A percentile compares a stretch with the other conserved stretches of the same genome.
These are phyloP conservation scores for Aspergillus bridgeri DNA, from an alignment of 495 filamentous ascomycete species.

Conservation along the genomic window DNA sequence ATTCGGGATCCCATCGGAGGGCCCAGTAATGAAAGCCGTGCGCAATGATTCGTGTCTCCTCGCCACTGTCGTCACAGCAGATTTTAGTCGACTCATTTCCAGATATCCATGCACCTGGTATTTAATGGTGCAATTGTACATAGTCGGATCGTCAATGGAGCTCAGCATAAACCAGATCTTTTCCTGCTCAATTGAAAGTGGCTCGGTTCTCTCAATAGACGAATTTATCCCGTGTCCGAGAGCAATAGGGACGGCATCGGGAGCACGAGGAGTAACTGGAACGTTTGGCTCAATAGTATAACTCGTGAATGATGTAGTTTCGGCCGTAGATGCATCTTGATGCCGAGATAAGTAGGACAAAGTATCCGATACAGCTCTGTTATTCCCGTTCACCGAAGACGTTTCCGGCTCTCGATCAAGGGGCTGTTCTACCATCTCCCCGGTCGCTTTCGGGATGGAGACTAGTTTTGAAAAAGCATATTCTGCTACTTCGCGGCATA, in stretches of 20 bases:
- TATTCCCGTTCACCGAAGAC: background rate
- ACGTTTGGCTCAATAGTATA: background rate
- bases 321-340: background rate
- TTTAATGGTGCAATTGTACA: conserved; percentile 27
- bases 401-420: background rate
- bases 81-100: conserved; percentile 21
- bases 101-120: conserved; percentile 19
- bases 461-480: background rate
- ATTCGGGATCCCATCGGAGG: background rate
- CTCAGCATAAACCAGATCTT: conserved; percentile 12
- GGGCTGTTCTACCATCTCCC: background rate
- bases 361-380: background rate
- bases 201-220: background rate
- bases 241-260: background rate
- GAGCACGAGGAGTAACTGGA: background rate
- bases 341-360: background rate
- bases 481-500: background rate
- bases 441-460: background rate
- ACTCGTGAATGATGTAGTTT: background rate
- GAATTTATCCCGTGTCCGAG: background rate
- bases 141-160: background rate
- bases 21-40: conserved; percentile 35
- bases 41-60: conserved; percentile 43
- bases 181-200: conserved; percentile 10
- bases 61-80: conserved; percentile 28